A percentile compares a stretch with the other conserved stretches of the same genome.
Evolutionary conservation across 805 yeast species (phyloP).

Genomic region (Saccharomycopsis fermentans): DNA sequence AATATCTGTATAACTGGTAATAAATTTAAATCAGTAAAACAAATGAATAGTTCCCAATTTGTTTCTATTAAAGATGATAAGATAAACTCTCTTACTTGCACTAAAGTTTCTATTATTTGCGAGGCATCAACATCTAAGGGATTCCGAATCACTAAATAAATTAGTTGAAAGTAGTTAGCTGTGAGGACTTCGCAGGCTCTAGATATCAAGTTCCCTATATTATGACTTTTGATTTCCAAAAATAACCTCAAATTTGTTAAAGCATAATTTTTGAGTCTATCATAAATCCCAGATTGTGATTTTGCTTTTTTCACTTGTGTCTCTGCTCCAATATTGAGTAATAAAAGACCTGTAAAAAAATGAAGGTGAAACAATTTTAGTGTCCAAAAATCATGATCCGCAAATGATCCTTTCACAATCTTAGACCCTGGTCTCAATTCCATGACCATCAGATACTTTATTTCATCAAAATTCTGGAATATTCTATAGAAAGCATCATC

Average conservation of each 20-base stretch:
- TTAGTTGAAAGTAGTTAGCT: background rate
- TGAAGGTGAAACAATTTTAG: background rate
- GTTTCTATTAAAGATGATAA: background rate
- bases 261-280: background rate
- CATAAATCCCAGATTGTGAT: background rate
- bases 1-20: slow-evolving; percentile 1
- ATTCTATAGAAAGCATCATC: background rate
- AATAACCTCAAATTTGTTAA: background rate
- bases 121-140: background rate
- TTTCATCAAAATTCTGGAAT: background rate
- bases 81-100: background rate
- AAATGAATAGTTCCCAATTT: slow-evolving; percentile 2
- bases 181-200: background rate
- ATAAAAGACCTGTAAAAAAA: slow-evolving; percentile 2
- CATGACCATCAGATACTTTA: background rate
- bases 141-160: background rate
- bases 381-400: background rate
- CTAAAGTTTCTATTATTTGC: background rate
- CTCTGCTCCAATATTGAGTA: background rate
- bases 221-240: slow-evolving; percentile 1
- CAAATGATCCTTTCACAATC: background rate
- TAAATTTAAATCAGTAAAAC: slow-evolving; percentile 1
- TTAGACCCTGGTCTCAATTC: slow-evolving; percentile 6
- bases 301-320: background rate
- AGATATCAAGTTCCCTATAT: background rate